phyloP scores from a whole-genome alignment of 192 early-diverging fungal genomes.

The Dispira parvispora region DNA sequence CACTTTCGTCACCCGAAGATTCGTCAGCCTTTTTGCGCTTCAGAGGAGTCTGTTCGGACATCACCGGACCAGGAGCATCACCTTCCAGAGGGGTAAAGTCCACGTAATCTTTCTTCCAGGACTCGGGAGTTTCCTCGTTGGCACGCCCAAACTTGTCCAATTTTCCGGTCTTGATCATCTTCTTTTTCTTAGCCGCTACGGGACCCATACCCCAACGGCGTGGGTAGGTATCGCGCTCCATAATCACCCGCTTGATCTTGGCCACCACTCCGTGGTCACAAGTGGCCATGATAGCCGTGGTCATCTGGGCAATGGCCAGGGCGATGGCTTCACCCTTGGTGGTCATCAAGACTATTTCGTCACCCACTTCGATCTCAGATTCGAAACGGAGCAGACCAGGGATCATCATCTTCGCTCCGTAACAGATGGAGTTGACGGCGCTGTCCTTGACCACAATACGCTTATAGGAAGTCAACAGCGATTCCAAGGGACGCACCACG shows the following conservation, averaged over 20 bases:
- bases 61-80: neutral
- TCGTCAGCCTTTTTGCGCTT: slow-evolving; percentile 14
- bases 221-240: slow-evolving; percentile 99
- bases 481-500: slow-evolving; percentile 85
- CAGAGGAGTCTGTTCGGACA: slow-evolving; percentile 4
- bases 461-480: slow-evolving; percentile 88
- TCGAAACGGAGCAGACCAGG: slow-evolving; percentile 94
- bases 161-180: slow-evolving; percentile 94
- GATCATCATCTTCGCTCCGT: slow-evolving; percentile 98
- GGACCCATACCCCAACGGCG: slow-evolving; percentile 96
- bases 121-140: slow-evolving; percentile 65
- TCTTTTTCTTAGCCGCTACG: slow-evolving; percentile 92
- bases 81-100: slow-evolving; percentile 30
- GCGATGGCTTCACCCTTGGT: slow-evolving; percentile 99
- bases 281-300: slow-evolving; percentile 91
- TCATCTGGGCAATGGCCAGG: slow-evolving; percentile 94
- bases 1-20: slow-evolving; percentile 21
- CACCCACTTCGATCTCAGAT: slow-evolving; percentile 85
- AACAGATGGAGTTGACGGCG: slow-evolving; percentile 97
- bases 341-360: slow-evolving; percentile 97
- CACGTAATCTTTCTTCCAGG: slow-evolving; percentile 68
- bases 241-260: slow-evolving; percentile 99
- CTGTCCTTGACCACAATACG: slow-evolving; percentile 97
- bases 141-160: slow-evolving; percentile 92
- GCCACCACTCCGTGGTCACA: slow-evolving; percentile 95